Evolutionary conservation across 139 green algal species (phyloP).

Genomic region (Zygnema circumcarinatum): DNA sequence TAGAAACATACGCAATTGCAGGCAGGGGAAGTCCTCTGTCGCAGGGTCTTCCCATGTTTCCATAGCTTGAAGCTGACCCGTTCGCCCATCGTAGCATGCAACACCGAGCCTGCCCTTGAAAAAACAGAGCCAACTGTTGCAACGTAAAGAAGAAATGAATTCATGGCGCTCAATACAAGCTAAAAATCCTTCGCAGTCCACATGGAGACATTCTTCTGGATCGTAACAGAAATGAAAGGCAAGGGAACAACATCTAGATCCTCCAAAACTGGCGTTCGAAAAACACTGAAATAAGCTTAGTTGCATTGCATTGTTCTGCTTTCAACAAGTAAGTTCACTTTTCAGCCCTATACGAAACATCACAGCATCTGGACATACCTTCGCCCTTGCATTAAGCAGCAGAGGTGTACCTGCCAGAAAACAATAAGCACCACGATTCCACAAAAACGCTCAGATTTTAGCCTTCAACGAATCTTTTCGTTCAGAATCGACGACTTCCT

Average conservation of each 20-base stretch:
- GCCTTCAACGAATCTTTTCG: neutral
- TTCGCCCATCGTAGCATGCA: neutral
- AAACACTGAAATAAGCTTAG: neutral
- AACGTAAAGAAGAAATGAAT: neutral
- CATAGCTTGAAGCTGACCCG: conserved; percentile 9
- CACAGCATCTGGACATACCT: too few species aligned
- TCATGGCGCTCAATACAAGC: neutral
- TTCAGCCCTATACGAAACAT: too few species aligned
- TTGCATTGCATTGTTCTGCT: too few species aligned
- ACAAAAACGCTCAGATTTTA: neutral
- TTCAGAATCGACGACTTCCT: neutral
- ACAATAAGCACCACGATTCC: neutral
- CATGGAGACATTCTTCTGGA: neutral
- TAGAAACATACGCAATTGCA: conserved; percentile 8
- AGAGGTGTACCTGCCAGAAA: neutral
- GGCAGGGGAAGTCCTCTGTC: neutral
- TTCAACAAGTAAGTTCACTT: too few species aligned
- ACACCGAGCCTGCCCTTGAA: conserved; percentile 2
- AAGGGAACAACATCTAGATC: neutral
- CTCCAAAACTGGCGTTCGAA: neutral
- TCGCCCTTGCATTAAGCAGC: neutral
- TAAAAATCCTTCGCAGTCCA: too few species aligned
- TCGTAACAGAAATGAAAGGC: neutral
- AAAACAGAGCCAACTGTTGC: neutral
- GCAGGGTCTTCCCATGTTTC: conserved; percentile 11